Conservation (phyloP, 805 yeast genomes). For the Schwanniomyces sp. region DNA sequence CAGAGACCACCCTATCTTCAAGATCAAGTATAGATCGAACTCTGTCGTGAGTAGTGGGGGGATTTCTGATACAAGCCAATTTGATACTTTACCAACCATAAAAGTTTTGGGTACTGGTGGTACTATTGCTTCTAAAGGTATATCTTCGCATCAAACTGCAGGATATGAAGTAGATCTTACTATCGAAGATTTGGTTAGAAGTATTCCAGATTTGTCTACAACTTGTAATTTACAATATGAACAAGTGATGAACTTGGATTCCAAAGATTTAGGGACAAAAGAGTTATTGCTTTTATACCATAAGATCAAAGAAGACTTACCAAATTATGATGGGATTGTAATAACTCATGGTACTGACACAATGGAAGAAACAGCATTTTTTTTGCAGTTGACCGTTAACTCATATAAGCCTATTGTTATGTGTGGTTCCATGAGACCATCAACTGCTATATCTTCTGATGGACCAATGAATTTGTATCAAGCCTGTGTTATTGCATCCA, state of each 20-base stretch:
- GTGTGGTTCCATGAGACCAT: slow-evolving; percentile 76
- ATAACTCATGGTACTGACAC: slow-evolving; percentile 75
- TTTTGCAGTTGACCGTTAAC: slow-evolving; percentile 49
- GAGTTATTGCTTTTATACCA: slow-evolving; percentile 47
- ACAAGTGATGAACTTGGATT: slow-evolving; percentile 62
- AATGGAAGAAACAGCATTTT: slow-evolving; percentile 66
- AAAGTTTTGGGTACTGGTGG: slow-evolving; percentile 48
- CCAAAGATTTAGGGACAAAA: slow-evolving; percentile 52
- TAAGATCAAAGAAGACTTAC: slow-evolving; percentile 46
- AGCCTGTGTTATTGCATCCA: slow-evolving; percentile 63
- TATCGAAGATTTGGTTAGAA: slow-evolving; percentile 48
- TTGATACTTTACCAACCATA: slow-evolving; percentile 28
- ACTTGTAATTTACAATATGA: slow-evolving; percentile 61
- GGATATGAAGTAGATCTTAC: slow-evolving; percentile 45
- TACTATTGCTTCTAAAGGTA: slow-evolving; percentile 45
- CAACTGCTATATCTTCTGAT: slow-evolving; percentile 67
- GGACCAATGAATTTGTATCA: slow-evolving; percentile 74
- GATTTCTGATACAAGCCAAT: slow-evolving; percentile 10
- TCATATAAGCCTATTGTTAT: slow-evolving; percentile 57
- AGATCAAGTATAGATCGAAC: slow-evolving; percentile 34
- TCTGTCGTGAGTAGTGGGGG: slow-evolving; percentile 20
- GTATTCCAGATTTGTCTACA: slow-evolving; percentile 55
- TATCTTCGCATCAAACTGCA: slow-evolving; percentile 38
- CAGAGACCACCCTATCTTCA: slow-evolving; percentile 31
- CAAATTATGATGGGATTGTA: slow-evolving; percentile 55